Base-by-base conservation (phyloP, 2,329 filamentous ascomycete genomes). In the Stachybotrys chlorohalonatus region DNA sequence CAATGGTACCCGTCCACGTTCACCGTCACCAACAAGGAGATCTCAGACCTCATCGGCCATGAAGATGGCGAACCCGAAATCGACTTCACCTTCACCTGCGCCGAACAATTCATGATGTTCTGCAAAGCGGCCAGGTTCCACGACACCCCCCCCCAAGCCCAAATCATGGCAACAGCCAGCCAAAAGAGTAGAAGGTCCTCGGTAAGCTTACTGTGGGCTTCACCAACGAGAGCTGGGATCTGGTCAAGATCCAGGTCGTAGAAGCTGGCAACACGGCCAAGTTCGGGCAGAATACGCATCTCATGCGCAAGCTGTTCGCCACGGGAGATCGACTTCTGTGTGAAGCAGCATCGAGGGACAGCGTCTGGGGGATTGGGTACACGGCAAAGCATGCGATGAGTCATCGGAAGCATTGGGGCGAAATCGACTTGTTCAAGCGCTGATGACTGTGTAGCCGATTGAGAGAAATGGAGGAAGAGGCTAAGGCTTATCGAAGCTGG, bases 51-150 rank as follows among this genome's bases (percentile, higher is more conserved):
- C 0, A 56, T 68, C 42, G 65, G 61, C n/a, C 61, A 64, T 16
- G 51, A 57, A 3, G 53, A 63, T 16, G 58, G 61, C 51, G 54
- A 52, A 8, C 55, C 58, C 6, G 51, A 54, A 4, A 52, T 52
- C 6, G 16, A 52, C 51, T 62, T 70, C 53, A 62, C 58, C 4
- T 72, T 73, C 59, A 60, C 55, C 54, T 70, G 66, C 53, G 67
- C 67, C 6, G 71, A 73, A 58, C 70, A 73, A 55, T 73, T 71
- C 59, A 73, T 73, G 70, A 73, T 72, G 71, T 73, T 66, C 58
- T 70, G 68, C 64, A 73, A 73, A 60, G 70, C 71, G 6, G 62
- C 61, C 9, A 63, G 64, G 7, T 73, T 73, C 57, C 51, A 58
- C 54, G 70, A 73, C 59, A 51, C 32, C 15, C 54, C 53, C 5